Evolutionary conservation across 257 asterid species (phyloP).

Genomic region (Solanum gracilifrons): DNA sequence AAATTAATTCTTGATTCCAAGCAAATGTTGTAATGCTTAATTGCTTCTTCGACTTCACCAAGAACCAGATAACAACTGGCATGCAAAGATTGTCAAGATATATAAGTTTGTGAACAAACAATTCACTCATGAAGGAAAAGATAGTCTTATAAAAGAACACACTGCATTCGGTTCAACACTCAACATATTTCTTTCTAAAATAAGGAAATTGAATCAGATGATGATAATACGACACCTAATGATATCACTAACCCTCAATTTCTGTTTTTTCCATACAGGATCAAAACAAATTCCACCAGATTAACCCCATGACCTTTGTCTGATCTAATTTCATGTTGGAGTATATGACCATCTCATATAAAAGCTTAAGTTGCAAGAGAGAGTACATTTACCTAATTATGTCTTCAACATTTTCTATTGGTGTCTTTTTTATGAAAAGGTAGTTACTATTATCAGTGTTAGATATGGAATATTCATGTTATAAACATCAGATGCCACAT

Average conservation of each 20-base stretch:
- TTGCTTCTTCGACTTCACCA: conserved; percentile 80
- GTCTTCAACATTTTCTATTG: not conserved
- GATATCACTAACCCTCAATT: not conserved
- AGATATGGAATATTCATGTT: not conserved
- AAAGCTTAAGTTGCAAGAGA: not conserved
- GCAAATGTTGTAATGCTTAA: conserved; percentile 42
- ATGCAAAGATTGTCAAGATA: not conserved
- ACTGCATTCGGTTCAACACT: not conserved
- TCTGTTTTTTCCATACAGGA: not conserved
- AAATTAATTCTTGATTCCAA: conserved; percentile 39
- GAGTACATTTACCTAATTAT: not conserved
- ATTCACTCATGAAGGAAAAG: not conserved
- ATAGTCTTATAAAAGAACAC: not conserved
- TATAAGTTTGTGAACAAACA: not conserved
- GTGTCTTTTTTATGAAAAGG: not conserved
- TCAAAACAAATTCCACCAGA: not conserved
- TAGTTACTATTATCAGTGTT: not conserved
- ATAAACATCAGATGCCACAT: not conserved
- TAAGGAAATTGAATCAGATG: not conserved
- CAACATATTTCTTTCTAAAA: not conserved
- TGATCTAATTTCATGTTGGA: not conserved
- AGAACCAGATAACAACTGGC: conserved; percentile 68
- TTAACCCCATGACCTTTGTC: not conserved
- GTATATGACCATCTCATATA: not conserved
- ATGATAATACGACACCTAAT: not conserved